These are phyloP conservation scores for Saprolegnia diclina DNA, from an alignment of 352 stramenopile genomes.

Conservation along the genomic window DNA sequence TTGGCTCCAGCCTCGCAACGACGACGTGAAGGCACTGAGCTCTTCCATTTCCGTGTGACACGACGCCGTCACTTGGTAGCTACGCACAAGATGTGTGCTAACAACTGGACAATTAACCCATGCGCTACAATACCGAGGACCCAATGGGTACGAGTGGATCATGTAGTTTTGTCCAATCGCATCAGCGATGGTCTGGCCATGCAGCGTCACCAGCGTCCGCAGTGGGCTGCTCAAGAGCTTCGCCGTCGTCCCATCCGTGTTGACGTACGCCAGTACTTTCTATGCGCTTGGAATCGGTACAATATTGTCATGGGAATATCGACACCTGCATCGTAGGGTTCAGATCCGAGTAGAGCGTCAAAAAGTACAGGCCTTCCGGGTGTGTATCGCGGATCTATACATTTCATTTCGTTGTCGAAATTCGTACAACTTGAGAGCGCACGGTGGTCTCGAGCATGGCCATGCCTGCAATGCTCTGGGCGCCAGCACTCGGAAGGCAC, in stretches of 20 bases:
- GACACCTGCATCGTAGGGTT: slow-evolving; percentile 18
- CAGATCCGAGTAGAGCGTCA: slow-evolving; percentile 24
- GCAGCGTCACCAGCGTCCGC: slow-evolving; percentile 4
- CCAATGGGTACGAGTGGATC: slow-evolving; percentile 14
- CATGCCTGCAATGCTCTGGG: slow-evolving; percentile 19
- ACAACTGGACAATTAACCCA: neutral
- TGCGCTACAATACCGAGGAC: slow-evolving; percentile 3
- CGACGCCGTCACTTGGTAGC: slow-evolving; percentile 15
- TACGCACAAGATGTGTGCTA: neutral
- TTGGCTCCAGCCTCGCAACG: slow-evolving; percentile 24
- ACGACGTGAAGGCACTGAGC: neutral
- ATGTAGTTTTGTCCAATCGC: slow-evolving; percentile 6
- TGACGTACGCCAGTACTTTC: slow-evolving; percentile 6
- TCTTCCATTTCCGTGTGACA: slow-evolving; percentile 24
- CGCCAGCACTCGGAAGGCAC: slow-evolving; percentile 2
- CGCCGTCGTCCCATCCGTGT: slow-evolving; percentile 15
- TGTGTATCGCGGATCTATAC: slow-evolving; percentile 13
- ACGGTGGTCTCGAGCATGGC: slow-evolving; percentile 25
- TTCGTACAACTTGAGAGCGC: too few species aligned
- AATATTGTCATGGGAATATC: neutral
- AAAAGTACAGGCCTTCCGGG: slow-evolving; percentile 12
- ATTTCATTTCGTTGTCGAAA: neutral
- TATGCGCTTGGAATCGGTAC: neutral
- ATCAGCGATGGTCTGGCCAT: neutral
- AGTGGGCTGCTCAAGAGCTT: slow-evolving; percentile 7